Conservation (phyloP, 306 rosid species). For the Oxytropis ochrocephala region DNA sequence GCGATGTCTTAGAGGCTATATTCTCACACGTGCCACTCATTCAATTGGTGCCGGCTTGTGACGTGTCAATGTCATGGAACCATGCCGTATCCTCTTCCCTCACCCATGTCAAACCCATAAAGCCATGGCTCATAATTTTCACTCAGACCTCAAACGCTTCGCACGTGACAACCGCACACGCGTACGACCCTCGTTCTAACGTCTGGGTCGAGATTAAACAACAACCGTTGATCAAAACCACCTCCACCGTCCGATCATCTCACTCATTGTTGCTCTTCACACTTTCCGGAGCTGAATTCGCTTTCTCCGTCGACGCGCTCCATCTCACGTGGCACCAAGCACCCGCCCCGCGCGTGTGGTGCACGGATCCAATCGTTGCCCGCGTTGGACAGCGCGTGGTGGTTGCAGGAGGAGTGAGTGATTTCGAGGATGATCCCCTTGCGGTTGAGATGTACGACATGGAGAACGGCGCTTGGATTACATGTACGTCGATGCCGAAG, state of each 20-base stretch:
- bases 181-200: conserved; percentile 70
- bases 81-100: conserved; percentile 57
- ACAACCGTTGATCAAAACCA: conserved; percentile 14
- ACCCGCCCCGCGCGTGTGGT: conserved; percentile 43
- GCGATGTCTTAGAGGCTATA: conserved; percentile 56
- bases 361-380: conserved; percentile 57
- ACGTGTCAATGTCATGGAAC: conserved; percentile 60
- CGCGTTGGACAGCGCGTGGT: conserved; percentile 29
- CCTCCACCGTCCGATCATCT: conserved; percentile 52
- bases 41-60: conserved; percentile 38
- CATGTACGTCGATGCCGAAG: conserved; percentile 41
- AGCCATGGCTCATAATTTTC: conserved; percentile 69
- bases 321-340: conserved; percentile 45
- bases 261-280: conserved; percentile 59
- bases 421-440: conserved; percentile 50
- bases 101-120: conserved; percentile 26
- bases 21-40: conserved; percentile 56
- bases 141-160: conserved; percentile 34
- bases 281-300: conserved; percentile 39
- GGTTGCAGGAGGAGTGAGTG: conserved; percentile 55
- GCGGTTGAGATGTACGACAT: conserved; percentile 55
- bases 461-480: conserved; percentile 30
- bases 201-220: conserved; percentile 41
- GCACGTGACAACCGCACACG: conserved; percentile 36
- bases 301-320: conserved; percentile 60